phyloP scores from a whole-genome alignment of 805 yeast genomes.

The Saccharomycopsis sp. region DNA sequence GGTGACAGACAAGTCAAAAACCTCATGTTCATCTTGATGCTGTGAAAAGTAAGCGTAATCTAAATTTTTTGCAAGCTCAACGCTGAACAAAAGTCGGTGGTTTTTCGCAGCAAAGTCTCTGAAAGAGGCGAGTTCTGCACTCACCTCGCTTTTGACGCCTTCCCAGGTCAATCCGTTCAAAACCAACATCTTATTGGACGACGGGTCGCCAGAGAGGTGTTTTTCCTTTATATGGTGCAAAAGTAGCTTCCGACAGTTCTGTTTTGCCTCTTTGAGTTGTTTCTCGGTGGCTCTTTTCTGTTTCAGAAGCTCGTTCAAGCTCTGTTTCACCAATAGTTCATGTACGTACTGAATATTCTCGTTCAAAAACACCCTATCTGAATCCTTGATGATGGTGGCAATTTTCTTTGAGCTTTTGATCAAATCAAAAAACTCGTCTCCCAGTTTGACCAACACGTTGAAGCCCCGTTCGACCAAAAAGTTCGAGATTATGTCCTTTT shows the following conservation, averaged over 20 bases:
- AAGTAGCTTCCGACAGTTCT: slow-evolving; percentile 23
- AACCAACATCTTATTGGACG: slow-evolving; percentile 1
- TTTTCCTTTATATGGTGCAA: slow-evolving; percentile 13
- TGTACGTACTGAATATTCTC: slow-evolving; percentile 28
- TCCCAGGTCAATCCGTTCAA: slow-evolving; percentile 13
- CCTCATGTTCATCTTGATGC: background rate
- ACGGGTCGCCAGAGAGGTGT: slow-evolving; percentile 8
- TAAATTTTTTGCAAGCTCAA: slow-evolving; percentile 5
- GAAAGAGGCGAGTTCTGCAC: slow-evolving; percentile 2
- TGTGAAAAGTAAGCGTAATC: slow-evolving; percentile 7
- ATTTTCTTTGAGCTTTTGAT: slow-evolving; percentile 21
- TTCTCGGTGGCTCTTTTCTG: slow-evolving; percentile 23
- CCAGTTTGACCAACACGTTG: slow-evolving; percentile 8
- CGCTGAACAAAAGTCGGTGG: slow-evolving; percentile 5
- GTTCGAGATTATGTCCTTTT: slow-evolving; percentile 53
- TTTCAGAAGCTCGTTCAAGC: slow-evolving; percentile 22
- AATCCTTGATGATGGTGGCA: slow-evolving; percentile 18
- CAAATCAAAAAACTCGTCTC: slow-evolving; percentile 14
- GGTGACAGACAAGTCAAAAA: background rate
- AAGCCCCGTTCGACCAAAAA: slow-evolving; percentile 32
- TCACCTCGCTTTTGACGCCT: background rate
- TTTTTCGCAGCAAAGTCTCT: slow-evolving; percentile 4
- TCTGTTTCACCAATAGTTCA: slow-evolving; percentile 26
- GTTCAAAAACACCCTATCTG: slow-evolving; percentile 23
- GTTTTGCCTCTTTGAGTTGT: slow-evolving; percentile 23